Evolutionary conservation across 352 stramenopile species (phyloP).

Genomic region (Globisporangium solare): DNA sequence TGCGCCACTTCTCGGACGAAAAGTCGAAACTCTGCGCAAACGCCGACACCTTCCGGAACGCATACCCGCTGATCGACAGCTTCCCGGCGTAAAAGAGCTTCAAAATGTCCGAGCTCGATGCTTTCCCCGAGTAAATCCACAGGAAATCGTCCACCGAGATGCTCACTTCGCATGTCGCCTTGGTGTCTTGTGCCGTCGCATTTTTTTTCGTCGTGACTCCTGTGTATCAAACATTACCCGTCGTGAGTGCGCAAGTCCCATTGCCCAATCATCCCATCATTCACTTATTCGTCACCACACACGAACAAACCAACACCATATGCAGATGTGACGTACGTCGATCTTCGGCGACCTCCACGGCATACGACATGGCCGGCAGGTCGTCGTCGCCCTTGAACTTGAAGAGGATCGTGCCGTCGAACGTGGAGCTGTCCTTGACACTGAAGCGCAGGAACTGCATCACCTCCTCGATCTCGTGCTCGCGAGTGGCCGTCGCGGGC

Average conservation of each 20-base stretch:
- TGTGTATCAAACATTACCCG: slow-evolving; percentile 7
- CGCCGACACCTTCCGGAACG: slow-evolving; percentile 72
- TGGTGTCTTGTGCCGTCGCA: slow-evolving; percentile 28
- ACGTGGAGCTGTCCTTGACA: slow-evolving; percentile 66
- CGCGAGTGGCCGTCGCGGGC: slow-evolving; percentile 17
- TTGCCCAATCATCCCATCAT: neutral
- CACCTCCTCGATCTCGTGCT: slow-evolving; percentile 81
- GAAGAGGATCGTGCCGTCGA: slow-evolving; percentile 80
- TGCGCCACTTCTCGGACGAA: slow-evolving; percentile 72
- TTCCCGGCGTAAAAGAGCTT: slow-evolving; percentile 81
- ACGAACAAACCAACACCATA: slow-evolving; percentile 3
- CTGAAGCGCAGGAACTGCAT: slow-evolving; percentile 87
- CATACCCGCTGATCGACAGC: slow-evolving; percentile 73
- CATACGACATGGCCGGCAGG: slow-evolving; percentile 53
- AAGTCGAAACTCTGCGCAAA: slow-evolving; percentile 88
- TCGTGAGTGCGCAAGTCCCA: neutral
- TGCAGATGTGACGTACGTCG: slow-evolving; percentile 18
- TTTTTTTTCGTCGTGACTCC: slow-evolving; percentile 62
- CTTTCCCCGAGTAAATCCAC: slow-evolving; percentile 84
- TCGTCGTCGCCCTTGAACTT: slow-evolving; percentile 59
- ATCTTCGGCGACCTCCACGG: slow-evolving; percentile 51
- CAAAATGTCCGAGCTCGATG: slow-evolving; percentile 62
- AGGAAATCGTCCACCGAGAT: slow-evolving; percentile 87
- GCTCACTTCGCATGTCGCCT: slow-evolving; percentile 67
- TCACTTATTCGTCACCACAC: slow-evolving; percentile 8